Base-by-base conservation (phyloP, 441 rosid species). In the Hura crepitans region DNA sequence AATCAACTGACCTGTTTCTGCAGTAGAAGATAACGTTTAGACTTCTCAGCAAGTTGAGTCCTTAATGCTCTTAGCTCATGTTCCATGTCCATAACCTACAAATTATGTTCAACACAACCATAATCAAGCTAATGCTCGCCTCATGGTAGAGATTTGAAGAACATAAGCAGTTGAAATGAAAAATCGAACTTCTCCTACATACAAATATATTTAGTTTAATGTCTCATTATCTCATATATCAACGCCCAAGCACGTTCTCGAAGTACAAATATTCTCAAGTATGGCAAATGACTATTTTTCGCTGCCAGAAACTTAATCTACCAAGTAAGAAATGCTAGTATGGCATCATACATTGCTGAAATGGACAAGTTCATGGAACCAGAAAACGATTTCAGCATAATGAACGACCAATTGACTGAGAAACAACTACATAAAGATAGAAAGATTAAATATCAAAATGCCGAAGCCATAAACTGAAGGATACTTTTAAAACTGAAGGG, bases 11-110 rank as follows among this genome's bases (percentile, higher is more conserved):
- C 98, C 95, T 88, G 90, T 81, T 84, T 91, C 62, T 86, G 91
- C 81, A 94, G 97, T 77, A 74, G 85, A 77, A 89, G 77, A 59
- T 90, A 89, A 73, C 80, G 92, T 74, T 86, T 90, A 50, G 97
- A 86, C 82, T 94, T 94, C 86, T 92, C 92, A 42, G 83, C 87
- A 73, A 94, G 97, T 80, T 92, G 99, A 80, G 73, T 79, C 84
- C 99, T 85, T 62, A 92, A 76, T 71, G 99, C 99, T 62, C 71
- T 81, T 71, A 94, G 89, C 79, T 94, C 99, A 79, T 87, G 85
- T 68, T 92, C 99, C 99, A 95, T 95, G 86, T 92, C 99, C 99
- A 90, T 95, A 56, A 95, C 99, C 99, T 95, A 79, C 73, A 78
- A 62, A 60, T 61, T 28, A 70, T 63, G 50, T 68, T 54, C 61